A percentile compares a stretch with the other conserved stretches of the same genome.
Conservation (phyloP, 179 eudicot species). For the Spergularia azorica region DNA sequence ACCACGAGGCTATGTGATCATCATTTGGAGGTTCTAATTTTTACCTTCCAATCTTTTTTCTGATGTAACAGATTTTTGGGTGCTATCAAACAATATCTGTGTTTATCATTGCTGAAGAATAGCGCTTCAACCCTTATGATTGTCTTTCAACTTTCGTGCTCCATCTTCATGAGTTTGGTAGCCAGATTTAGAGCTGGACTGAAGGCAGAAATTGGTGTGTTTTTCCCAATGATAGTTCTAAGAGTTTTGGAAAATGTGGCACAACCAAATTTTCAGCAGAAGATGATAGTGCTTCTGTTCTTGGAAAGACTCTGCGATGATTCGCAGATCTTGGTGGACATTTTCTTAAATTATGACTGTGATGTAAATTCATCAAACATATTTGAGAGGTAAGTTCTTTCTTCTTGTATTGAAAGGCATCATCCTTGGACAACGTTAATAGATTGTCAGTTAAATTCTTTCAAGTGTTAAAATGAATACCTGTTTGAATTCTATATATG, state of each 20-base stretch:
- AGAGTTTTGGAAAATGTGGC: conserved; percentile 95
- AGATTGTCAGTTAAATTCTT: not conserved
- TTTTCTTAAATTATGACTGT: conserved; percentile 95
- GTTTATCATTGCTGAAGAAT: conserved; percentile 93
- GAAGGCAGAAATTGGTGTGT: conserved; percentile 99
- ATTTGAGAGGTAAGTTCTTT: conserved; percentile 82
- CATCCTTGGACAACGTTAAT: not conserved
- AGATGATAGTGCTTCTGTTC: conserved; percentile 90
- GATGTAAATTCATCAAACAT: conserved; percentile 98
- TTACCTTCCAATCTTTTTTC: conserved; percentile 1
- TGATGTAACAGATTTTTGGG: conserved; percentile 76
- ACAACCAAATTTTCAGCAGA: conserved; percentile 98
- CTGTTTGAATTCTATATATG: not conserved
- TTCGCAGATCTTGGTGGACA: conserved; percentile 96
- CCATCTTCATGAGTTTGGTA: conserved; percentile 93
- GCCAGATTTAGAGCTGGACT: conserved; percentile 97
- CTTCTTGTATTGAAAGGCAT: not conserved
- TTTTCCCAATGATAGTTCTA: conserved; percentile 97
- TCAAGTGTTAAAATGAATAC: not conserved
- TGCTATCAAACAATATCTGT: conserved; percentile 95
- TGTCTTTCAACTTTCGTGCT: conserved; percentile 98
- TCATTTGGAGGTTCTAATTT: not conserved
- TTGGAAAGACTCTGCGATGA: conserved; percentile 90
- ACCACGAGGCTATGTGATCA: no score
- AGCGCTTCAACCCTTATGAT: conserved; percentile 97